Conservation (phyloP, 1,284 basidiomycete species). For the Pseudozyma sp. region DNA sequence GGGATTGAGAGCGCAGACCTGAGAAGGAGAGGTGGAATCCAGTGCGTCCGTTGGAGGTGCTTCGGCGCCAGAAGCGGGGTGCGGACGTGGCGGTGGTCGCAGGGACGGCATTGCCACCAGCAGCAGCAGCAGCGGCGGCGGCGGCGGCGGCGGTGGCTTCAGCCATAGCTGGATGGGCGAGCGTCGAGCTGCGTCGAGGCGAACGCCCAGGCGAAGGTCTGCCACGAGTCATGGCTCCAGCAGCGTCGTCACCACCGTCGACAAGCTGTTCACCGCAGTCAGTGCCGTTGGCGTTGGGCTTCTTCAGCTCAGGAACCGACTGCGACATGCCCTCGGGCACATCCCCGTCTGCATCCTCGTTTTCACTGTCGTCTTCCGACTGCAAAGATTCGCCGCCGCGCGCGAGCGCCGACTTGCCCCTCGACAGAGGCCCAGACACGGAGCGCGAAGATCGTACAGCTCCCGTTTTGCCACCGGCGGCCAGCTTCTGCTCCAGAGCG, state of each 20-base stretch:
- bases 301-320: conserved; percentile 58
- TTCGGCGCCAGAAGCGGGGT: conserved; percentile 43
- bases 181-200: conserved; percentile 32
- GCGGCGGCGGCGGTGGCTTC: conserved; percentile 12
- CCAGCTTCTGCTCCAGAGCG: conserved; percentile 17
- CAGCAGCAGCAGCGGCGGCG: conserved; percentile 1
- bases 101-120: not conserved
- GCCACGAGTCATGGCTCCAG: conserved; percentile 3
- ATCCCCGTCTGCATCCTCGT: conserved; percentile 22
- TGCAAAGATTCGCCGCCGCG: conserved; percentile 23
- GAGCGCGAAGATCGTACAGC: conserved; percentile 13
- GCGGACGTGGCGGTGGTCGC: conserved; percentile 6
- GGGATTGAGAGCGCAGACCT: conserved; percentile 32
- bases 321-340: conserved; percentile 53
- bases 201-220: conserved; percentile 21
- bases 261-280: conserved; percentile 10
- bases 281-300: conserved; percentile 10
- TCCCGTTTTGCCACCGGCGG: conserved; percentile 12
- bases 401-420: conserved; percentile 26
- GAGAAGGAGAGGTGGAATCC: conserved; percentile 51
- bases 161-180: conserved; percentile 29
- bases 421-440: conserved; percentile 26
- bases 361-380: conserved; percentile 33
- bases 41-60: conserved; percentile 30
- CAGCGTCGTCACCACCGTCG: conserved; percentile 2